These are phyloP conservation scores for Micromonas pusilla DNA, from an alignment of 139 green algal genomes.

Conservation along the genomic window DNA sequence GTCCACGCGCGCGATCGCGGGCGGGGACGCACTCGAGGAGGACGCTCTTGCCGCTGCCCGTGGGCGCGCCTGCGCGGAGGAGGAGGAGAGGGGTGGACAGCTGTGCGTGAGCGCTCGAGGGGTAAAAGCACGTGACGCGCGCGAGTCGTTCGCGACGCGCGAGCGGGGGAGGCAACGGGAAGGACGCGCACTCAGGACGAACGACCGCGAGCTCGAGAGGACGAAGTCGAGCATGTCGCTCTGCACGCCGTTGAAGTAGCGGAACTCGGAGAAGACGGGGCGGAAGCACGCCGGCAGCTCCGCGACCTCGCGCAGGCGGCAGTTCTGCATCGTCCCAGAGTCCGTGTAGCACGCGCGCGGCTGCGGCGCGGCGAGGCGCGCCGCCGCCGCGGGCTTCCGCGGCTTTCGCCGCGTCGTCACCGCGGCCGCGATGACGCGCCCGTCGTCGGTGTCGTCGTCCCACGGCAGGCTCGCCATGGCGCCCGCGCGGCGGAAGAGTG, in stretches of 20 bases:
- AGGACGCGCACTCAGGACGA: slow-evolving; percentile 53
- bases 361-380: too few relatives aligned
- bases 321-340: too few relatives aligned
- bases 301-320: neutral
- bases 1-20: slow-evolving; percentile 62
- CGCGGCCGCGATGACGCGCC: neutral
- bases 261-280: slow-evolving; percentile 32
- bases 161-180: neutral
- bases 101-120: too few relatives aligned
- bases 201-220: slow-evolving; percentile 47
- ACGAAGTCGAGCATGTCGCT: slow-evolving; percentile 69
- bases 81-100: too few relatives aligned
- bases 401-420: too few relatives aligned
- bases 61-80: slow-evolving; percentile 51
- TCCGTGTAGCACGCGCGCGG: too few relatives aligned
- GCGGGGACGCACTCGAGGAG: slow-evolving; percentile 91
- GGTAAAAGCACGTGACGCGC: neutral
- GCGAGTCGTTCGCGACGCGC: neutral
- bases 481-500: too few relatives aligned
- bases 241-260: slow-evolving; percentile 92
- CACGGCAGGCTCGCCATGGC: neutral
- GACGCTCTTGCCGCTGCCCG: slow-evolving; percentile 85
- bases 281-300: neutral
- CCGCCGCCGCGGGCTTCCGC: too few relatives aligned
- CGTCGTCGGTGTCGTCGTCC: neutral